Conservation (phyloP, 192 early-diverging fungal species). For the Entomortierella parvispora region DNA sequence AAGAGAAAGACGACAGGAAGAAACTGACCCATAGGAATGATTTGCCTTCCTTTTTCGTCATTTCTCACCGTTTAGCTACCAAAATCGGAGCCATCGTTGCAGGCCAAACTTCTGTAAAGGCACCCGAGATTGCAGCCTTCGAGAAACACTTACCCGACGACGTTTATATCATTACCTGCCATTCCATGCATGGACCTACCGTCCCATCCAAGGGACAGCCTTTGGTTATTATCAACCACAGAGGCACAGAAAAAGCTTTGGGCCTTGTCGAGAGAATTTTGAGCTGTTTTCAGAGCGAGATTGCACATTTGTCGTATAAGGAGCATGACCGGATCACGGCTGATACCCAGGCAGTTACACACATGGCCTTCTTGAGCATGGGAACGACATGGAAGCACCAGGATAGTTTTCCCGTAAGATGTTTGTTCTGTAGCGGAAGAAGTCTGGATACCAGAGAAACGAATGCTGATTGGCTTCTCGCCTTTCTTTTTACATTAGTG, state of each 20-base stretch:
- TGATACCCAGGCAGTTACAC: slow-evolving; percentile 97
- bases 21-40: background rate
- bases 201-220: slow-evolving; percentile 87
- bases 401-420: slow-evolving; percentile 77
- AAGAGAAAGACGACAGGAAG: background rate
- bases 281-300: slow-evolving; percentile 79
- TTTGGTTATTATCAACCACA: slow-evolving; percentile 84
- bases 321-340: slow-evolving; percentile 97
- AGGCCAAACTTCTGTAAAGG: slow-evolving; percentile 97
- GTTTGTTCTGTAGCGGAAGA: background rate
- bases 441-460: background rate
- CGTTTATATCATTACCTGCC: slow-evolving; percentile 94
- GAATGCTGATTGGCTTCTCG: background rate
- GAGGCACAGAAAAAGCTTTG: slow-evolving; percentile 70
- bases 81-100: slow-evolving; percentile 89
- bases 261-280: slow-evolving; percentile 71
- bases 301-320: slow-evolving; percentile 81
- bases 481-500: slow-evolving; percentile 62
- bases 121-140: slow-evolving; percentile 92
- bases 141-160: slow-evolving; percentile 86
- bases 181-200: slow-evolving; percentile 95
- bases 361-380: slow-evolving; percentile 94
- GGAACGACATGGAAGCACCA: slow-evolving; percentile 93
- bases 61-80: slow-evolving; percentile 64
- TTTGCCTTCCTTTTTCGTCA: background rate